A percentile compares a stretch with the other conserved stretches of the same genome.
These are phyloP conservation scores for Xylaria sp. DNA, from an alignment of 2,329 filamentous ascomycete genomes.

Conservation along the genomic window DNA sequence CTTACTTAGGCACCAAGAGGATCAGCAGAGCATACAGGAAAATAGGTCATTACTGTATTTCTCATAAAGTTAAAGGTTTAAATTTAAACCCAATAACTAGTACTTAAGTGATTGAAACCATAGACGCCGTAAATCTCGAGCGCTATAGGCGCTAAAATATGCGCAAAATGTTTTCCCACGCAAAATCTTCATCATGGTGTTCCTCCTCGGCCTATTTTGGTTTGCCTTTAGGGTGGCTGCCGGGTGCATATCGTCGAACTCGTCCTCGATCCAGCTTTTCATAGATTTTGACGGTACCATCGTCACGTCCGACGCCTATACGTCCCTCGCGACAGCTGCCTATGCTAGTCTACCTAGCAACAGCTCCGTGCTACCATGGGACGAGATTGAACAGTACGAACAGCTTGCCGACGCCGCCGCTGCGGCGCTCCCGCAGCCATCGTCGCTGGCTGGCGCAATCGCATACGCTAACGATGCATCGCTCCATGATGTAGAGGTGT, in stretches of 20 bases:
- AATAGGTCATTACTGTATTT: too few species aligned
- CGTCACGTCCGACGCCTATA: conserved; percentile 30
- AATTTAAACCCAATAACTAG: too few species aligned
- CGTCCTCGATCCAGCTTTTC: conserved; percentile 25
- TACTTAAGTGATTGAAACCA: too few species aligned
- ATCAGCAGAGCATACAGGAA: too few species aligned
- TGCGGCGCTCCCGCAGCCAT: conserved; percentile 11
- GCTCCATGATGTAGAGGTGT: conserved; percentile 29
- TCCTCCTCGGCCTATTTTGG: background rate
- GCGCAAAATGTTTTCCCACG: background rate
- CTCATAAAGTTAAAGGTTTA: too few species aligned
- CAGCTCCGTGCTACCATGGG: conserved; percentile 30
- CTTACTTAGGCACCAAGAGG: too few species aligned
- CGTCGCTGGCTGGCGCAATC: conserved; percentile 25
- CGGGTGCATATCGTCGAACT: background rate
- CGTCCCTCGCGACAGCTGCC: conserved; percentile 25
- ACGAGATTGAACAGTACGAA: conserved; percentile 31
- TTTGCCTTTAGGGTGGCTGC: conserved; percentile 15
- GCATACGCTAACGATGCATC: conserved; percentile 25
- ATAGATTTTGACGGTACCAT: conserved; percentile 35
- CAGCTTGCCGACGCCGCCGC: conserved; percentile 25
- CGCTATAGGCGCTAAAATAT: background rate
- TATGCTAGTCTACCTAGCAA: conserved; percentile 31
- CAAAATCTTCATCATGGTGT: conserved; percentile 3
- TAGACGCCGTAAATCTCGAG: background rate